phyloP scores from a whole-genome alignment of 768 basidiomycete species.

The Tephrocybe sp. region DNA sequence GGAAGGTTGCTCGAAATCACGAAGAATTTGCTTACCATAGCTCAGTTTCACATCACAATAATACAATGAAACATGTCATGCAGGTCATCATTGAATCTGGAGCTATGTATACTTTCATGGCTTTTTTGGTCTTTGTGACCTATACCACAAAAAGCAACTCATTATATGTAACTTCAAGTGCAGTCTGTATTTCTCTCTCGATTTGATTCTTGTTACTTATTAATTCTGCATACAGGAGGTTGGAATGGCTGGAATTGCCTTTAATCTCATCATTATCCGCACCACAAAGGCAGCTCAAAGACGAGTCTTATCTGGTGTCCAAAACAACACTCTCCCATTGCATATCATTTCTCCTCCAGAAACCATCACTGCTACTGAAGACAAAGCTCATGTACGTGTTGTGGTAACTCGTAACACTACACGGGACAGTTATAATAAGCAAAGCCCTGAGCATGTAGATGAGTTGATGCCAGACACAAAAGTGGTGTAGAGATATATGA shows the following conservation, averaged over 20 bases:
- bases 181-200: background rate
- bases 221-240: constrained; percentile 1
- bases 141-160: constrained; percentile 4
- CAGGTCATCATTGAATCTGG: constrained; percentile 10
- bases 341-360: background rate
- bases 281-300: background rate
- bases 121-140: constrained; percentile 4
- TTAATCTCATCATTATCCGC: constrained; percentile 11
- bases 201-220: background rate
- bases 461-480: no score
- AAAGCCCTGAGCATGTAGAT: no score
- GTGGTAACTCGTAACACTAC: background rate
- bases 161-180: constrained; percentile 1
- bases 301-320: background rate
- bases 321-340: no score
- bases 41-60: background rate
- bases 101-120: constrained; percentile 1
- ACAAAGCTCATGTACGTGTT: background rate
- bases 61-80: constrained; percentile 7
- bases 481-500: no score
- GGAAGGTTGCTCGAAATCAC: constrained; percentile 5
- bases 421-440: background rate
- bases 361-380: background rate
- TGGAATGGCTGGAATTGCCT: constrained; percentile 10
- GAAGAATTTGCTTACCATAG: constrained; percentile 3